phyloP scores from a whole-genome alignment of 768 basidiomycete genomes.

The Podaxis pistillaris region DNA sequence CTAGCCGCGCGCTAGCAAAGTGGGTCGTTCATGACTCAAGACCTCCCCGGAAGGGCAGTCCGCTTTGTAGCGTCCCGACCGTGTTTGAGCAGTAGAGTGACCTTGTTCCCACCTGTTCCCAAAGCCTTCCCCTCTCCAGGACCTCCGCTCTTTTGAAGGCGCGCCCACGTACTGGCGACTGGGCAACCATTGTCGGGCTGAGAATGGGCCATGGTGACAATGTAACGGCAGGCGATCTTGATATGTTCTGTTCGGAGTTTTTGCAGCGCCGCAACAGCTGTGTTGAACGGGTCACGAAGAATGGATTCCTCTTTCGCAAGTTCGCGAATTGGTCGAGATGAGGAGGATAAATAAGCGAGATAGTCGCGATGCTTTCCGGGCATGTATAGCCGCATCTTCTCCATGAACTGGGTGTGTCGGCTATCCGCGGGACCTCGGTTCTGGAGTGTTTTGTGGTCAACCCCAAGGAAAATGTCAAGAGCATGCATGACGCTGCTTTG shows the following conservation, averaged over 20 bases:
- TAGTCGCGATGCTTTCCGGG: constrained; percentile 88
- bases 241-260: constrained; percentile 86
- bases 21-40: background rate
- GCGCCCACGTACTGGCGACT: constrained; percentile 53
- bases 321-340: constrained; percentile 61
- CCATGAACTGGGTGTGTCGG: constrained; percentile 81
- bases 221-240: constrained; percentile 82
- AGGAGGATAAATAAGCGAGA: constrained; percentile 61
- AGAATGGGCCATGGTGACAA: constrained; percentile 80
- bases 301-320: constrained; percentile 55
- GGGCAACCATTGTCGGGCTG: constrained; percentile 46
- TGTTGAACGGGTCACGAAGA: constrained; percentile 75
- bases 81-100: constrained; percentile 81
- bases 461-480: constrained; percentile 81
- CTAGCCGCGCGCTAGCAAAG: background rate
- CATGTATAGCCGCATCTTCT: constrained; percentile 94
- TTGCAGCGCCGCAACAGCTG: constrained; percentile 76
- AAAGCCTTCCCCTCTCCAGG: constrained; percentile 52
- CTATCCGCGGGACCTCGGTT: constrained; percentile 57
- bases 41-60: constrained; percentile 11
- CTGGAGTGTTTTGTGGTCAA: constrained; percentile 81
- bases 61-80: constrained; percentile 80
- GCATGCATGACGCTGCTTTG: constrained; percentile 92
- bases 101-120: constrained; percentile 89
- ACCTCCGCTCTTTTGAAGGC: constrained; percentile 38